These are phyloP conservation scores for Cydonia oblonga DNA, from an alignment of 331 rosid genomes.

Conservation along the genomic window DNA sequence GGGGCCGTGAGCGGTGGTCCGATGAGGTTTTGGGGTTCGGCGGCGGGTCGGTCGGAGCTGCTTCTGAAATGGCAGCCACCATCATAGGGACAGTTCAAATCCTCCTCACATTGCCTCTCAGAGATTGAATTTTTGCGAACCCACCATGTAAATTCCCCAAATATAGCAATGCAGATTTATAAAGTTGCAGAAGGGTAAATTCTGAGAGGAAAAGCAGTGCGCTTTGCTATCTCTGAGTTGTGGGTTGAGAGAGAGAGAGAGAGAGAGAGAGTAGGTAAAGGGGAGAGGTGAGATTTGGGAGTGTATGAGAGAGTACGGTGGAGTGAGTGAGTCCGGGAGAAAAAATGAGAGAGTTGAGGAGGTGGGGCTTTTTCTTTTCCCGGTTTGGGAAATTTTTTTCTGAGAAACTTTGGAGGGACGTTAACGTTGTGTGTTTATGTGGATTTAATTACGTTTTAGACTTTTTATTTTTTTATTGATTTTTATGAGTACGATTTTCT, in stretches of 20 bases:
- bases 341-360: background rate
- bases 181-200: background rate
- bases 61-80: constrained; percentile 87
- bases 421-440: constrained; percentile 13
- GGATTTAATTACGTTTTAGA: constrained; percentile 18
- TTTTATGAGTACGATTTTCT: background rate
- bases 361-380: background rate
- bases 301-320: background rate
- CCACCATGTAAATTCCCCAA: background rate
- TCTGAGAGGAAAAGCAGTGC: constrained; percentile 1
- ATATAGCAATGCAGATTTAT: constrained; percentile 17
- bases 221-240: background rate
- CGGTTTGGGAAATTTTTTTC: constrained; percentile 8
- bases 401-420: constrained; percentile 51
- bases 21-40: constrained; percentile 24
- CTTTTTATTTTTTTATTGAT: background rate
- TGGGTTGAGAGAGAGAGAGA: constrained; percentile 3
- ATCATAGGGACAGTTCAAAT: constrained; percentile 21
- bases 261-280: constrained; percentile 27
- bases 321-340: background rate
- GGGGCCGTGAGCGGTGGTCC: constrained; percentile 7
- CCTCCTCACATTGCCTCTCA: constrained; percentile 46
- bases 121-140: constrained; percentile 12
- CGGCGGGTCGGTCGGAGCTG: constrained; percentile 32
- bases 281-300: constrained; percentile 12